These are phyloP conservation scores for Saccharomycopsis fodiens DNA, from an alignment of 805 yeast species.

Conservation along the genomic window DNA sequence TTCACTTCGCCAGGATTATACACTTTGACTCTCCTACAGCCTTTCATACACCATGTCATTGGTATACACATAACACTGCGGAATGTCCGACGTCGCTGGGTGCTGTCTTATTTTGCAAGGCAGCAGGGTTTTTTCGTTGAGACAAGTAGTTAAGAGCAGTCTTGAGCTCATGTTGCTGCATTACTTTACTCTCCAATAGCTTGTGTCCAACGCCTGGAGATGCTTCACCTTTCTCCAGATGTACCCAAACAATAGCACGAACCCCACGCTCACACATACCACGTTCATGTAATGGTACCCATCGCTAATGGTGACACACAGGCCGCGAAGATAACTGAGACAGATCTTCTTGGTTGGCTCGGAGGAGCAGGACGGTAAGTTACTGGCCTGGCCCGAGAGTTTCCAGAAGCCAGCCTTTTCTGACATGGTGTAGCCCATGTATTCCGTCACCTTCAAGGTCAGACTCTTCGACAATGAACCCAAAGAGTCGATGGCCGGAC, in stretches of 20 bases:
- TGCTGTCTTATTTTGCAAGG: too few species aligned
- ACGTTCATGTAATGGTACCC: constrained; percentile 80
- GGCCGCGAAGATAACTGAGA: constrained; percentile 41
- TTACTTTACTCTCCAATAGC: constrained; percentile 63
- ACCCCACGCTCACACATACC: constrained; percentile 63
- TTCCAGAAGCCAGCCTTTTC: constrained; percentile 24
- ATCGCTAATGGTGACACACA: constrained; percentile 48
- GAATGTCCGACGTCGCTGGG: too few species aligned
- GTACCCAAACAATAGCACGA: constrained; percentile 55
- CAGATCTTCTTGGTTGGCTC: constrained; percentile 44
- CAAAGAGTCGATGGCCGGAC: not conserved
- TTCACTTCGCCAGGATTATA: too few species aligned
- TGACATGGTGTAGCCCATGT: constrained; percentile 3
- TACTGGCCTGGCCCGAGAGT: constrained; percentile 16
- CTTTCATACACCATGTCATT: too few species aligned
- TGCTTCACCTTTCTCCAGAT: constrained; percentile 53
- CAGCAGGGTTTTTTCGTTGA: too few species aligned
- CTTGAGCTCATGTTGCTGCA: too few species aligned
- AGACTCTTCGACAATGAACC: not conserved
- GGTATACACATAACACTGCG: too few species aligned
- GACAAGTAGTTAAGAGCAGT: too few species aligned
- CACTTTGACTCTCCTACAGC: too few species aligned
- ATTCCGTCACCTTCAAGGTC: not conserved
- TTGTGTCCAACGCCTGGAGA: constrained; percentile 64
- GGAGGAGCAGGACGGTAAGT: constrained; percentile 27